phyloP scores from a whole-genome alignment of 805 yeast species.

The Metschnikowia peoriensis region DNA sequence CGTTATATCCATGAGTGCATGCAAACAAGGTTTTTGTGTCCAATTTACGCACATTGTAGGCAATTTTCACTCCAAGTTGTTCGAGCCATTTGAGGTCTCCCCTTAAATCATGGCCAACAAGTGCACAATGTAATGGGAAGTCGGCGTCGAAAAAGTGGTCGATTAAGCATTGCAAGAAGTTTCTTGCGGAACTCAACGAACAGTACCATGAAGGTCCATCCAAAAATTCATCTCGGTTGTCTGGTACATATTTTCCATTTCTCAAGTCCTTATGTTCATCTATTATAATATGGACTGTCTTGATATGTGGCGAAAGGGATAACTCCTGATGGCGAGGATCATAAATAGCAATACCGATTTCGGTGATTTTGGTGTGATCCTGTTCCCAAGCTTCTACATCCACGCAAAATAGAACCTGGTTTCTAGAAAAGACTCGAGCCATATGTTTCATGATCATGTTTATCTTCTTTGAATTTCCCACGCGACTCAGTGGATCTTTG shows the following conservation, averaged over 20 bases:
- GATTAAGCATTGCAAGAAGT: constrained; percentile 13
- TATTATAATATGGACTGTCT: constrained; percentile 20
- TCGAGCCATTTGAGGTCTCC: constrained; percentile 18
- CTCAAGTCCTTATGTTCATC: constrained; percentile 14
- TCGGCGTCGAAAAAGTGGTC: constrained; percentile 15
- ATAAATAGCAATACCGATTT: constrained; percentile 25
- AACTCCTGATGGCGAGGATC: constrained; percentile 21
- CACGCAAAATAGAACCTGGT: constrained; percentile 20
- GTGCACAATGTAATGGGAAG: constrained; percentile 16
- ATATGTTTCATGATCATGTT: constrained; percentile 7
- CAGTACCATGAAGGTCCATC: constrained; percentile 19
- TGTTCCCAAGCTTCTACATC: constrained; percentile 29
- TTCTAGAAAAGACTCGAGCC: constrained; percentile 20
- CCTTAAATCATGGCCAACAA: constrained; percentile 20
- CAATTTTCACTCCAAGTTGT: constrained; percentile 10
- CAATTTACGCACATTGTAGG: constrained; percentile 8
- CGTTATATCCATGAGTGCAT: constrained; percentile 15
- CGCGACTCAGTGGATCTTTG: not conserved
- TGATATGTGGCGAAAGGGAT: constrained; percentile 19
- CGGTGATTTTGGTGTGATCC: constrained; percentile 18
- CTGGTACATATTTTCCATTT: constrained; percentile 24
- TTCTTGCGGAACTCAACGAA: constrained; percentile 3
- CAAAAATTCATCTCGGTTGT: constrained; percentile 18
- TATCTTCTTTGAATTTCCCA: not conserved
- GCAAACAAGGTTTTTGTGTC: constrained; percentile 21